phyloP scores from a whole-genome alignment of 1,284 basidiomycete genomes.

The Malassezia pachydermatis region DNA sequence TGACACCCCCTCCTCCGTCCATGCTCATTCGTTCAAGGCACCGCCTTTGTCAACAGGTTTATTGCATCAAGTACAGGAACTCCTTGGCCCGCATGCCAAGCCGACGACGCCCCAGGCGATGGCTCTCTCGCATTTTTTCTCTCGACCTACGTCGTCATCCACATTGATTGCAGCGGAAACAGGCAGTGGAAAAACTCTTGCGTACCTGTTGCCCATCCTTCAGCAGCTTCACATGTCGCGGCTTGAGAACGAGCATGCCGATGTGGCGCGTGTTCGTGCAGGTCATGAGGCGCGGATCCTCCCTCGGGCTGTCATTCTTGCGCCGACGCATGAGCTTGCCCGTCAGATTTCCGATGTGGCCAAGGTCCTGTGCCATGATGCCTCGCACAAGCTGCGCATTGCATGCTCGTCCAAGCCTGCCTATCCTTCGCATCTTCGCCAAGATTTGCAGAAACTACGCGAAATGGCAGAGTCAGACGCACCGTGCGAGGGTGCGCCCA shows the following conservation, averaged over 20 bases:
- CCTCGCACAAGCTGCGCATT: slow-evolving; percentile 59
- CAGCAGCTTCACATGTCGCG: slow-evolving; percentile 67
- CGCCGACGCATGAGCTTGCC: slow-evolving; percentile 86
- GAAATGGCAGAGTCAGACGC: background rate
- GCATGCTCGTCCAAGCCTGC: slow-evolving; percentile 57
- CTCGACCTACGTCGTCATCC: slow-evolving; percentile 46
- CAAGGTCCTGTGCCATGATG: slow-evolving; percentile 53
- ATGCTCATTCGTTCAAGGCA: background rate
- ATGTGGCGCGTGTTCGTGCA: background rate
- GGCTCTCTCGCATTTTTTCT: slow-evolving; percentile 17
- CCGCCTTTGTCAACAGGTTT: slow-evolving; percentile 16
- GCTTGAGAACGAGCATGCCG: slow-evolving; percentile 8
- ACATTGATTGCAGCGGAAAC: slow-evolving; percentile 94
- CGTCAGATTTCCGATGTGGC: slow-evolving; percentile 76
- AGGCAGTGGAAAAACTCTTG: slow-evolving; percentile 91
- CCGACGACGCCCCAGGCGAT: slow-evolving; percentile 17
- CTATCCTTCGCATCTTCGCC: slow-evolving; percentile 10
- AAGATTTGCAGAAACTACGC: slow-evolving; percentile 1
- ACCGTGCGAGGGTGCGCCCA: slow-evolving; percentile 53
- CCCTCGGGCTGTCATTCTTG: slow-evolving; percentile 81
- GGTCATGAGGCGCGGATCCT: slow-evolving; percentile 22
- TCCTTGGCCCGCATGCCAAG: slow-evolving; percentile 11
- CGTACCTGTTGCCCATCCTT: slow-evolving; percentile 91
- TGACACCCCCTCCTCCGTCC: background rate
- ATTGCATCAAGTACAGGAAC: slow-evolving; percentile 6